Evolutionary conservation across 345 rosid species (phyloP).

Genomic region (Microthlaspi erraticum): DNA sequence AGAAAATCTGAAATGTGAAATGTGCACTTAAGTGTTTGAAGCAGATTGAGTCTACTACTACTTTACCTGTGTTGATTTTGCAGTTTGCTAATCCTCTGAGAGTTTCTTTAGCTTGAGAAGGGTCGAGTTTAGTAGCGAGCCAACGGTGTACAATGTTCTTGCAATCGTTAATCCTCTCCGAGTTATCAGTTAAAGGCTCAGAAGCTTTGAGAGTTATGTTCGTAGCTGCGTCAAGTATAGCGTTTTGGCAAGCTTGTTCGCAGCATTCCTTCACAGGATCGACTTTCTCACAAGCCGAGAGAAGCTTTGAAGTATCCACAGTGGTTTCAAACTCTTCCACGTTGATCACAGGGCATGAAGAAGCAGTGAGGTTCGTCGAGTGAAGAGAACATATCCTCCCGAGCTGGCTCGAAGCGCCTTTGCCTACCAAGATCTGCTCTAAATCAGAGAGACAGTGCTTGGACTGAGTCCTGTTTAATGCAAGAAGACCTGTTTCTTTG

Average conservation of each 20-base stretch:
- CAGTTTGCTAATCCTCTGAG: slow-evolving; percentile 88
- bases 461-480: slow-evolving; percentile 67
- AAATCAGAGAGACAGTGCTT: slow-evolving; percentile 79
- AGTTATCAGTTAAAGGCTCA: slow-evolving; percentile 58
- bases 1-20: not conserved
- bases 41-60: not conserved
- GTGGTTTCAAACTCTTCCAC: slow-evolving; percentile 70
- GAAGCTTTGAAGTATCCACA: slow-evolving; percentile 75
- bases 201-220: slow-evolving; percentile 67
- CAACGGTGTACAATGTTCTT: slow-evolving; percentile 76
- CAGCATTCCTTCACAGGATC: slow-evolving; percentile 97
- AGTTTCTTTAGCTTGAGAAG: slow-evolving; percentile 68
- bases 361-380: slow-evolving; percentile 80
- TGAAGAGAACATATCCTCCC: slow-evolving; percentile 61
- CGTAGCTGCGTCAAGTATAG: slow-evolving; percentile 82
- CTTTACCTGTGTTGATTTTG: slow-evolving; percentile 79
- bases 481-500: slow-evolving; percentile 66
- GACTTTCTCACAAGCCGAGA: slow-evolving; percentile 70
- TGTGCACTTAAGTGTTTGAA: not conserved
- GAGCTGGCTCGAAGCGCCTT: slow-evolving; percentile 69
- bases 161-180: slow-evolving; percentile 71
- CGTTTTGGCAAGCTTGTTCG: slow-evolving; percentile 74
- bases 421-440: slow-evolving; percentile 78
- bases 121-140: slow-evolving; percentile 79
- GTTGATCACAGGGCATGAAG: slow-evolving; percentile 79